Evolutionary conservation across 2,329 filamentous ascomycete species (phyloP), one percentile per base, ranked within the genome.

Genomic region (Trichoderma citrinoviride): DNA sequence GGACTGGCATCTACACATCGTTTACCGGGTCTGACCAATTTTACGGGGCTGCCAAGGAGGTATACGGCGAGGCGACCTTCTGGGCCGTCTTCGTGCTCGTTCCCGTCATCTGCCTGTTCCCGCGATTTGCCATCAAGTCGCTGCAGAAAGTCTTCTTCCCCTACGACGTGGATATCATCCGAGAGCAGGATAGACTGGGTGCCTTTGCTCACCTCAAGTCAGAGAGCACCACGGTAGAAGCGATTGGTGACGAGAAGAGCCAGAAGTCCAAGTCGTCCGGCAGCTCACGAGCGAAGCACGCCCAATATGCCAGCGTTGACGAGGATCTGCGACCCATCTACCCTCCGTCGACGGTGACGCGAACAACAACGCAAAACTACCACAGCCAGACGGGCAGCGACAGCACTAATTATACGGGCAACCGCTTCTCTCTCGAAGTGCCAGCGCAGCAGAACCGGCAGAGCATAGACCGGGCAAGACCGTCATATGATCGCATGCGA

Each of bases 71-170:
- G 67, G 82, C 94, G 49, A 87, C 87, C 1, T 99, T 97, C 80
- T 99, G 95, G 95, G 88, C 91, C 19, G 83, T 92, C 54, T 87
- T 92, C 62, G 81, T 95, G 56, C 80, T 97, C 64, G 92, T 91
- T 2, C 87, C 93, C 1, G 84, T 92, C 68, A 85, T 96, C 64
- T 94, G 91, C 76, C 80, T 99, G 57, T 87, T 96, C 66, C 95
- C 95, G 12, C 89, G 95, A 27, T 97, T 98, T 76, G 85, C 87
- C 54, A 83, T 91, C 80, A 99, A 99, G 79, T 83, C 89, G 37
- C 79, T 95, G 56, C 95, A 98, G 77, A 99, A 99, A 79, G 90
- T 97, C 62, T 98, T 93, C 79, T 91, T 90, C 77, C 95, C 95
- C 4, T 89, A 90, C 70, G 95, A 99, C 72, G 89, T 97, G 65